phyloP scores from a whole-genome alignment of 192 early-diverging fungal genomes.

The Backusella westeae region DNA sequence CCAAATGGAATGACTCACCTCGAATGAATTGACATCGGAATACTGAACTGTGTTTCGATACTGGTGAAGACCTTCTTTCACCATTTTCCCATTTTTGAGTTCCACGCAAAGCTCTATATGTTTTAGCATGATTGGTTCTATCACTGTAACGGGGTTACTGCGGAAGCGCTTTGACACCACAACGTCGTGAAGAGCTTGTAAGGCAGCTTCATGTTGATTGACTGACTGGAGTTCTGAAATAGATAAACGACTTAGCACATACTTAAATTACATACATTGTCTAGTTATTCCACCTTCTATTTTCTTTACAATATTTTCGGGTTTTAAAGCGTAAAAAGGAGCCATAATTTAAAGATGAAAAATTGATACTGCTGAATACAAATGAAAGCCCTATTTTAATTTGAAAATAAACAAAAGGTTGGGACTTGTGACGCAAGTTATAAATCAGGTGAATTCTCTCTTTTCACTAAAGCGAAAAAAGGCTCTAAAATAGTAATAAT shows the following conservation, averaged over 20 bases:
- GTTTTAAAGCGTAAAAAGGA: conserved; percentile 51
- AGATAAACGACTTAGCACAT: background rate
- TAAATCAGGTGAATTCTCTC: background rate
- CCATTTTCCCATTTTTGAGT: conserved; percentile 83
- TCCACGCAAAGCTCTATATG: conserved; percentile 90
- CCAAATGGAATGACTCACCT: conserved; percentile 40
- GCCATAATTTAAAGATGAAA: conserved; percentile 35
- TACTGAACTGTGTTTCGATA: conserved; percentile 99
- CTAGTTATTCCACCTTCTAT: conserved; percentile 60
- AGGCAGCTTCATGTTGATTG: conserved; percentile 78
- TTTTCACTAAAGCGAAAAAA: background rate
- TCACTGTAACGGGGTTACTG: conserved; percentile 66
- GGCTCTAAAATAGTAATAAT: background rate
- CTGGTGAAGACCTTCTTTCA: conserved; percentile 94
- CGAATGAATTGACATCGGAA: conserved; percentile 84
- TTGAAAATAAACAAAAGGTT: background rate
- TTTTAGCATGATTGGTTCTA: conserved; percentile 93
- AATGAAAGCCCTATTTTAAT: no score
- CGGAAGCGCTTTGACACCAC: conserved; percentile 88
- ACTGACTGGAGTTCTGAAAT: conserved; percentile 75
- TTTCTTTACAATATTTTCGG: conserved; percentile 85
- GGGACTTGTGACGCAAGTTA: background rate
- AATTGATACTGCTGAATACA: background rate
- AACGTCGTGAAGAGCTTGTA: conserved; percentile 87
- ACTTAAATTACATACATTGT: background rate